phyloP scores from a whole-genome alignment of 1,139 yeast genomes.

The Candida sojae region DNA sequence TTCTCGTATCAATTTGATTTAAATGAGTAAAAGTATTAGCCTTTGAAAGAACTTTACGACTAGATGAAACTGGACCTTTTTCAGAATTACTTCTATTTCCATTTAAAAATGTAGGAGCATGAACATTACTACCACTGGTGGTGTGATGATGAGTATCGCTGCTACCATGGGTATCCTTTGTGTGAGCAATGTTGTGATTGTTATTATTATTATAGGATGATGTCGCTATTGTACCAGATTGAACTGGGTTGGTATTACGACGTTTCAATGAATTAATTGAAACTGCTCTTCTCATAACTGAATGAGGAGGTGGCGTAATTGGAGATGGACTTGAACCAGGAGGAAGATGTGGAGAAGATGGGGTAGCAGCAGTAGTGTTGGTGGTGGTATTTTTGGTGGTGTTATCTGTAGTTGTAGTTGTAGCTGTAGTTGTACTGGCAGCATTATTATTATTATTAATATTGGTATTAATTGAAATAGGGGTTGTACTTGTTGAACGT shows the following conservation, averaged over 20 bases:
- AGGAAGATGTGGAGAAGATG: slow-evolving; percentile 4
- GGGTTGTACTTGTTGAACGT: not conserved
- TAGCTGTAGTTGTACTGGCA: not conserved
- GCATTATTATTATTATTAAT: not conserved
- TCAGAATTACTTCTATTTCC: slow-evolving; percentile 5
- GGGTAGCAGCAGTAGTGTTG: not conserved
- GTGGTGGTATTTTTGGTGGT: not conserved
- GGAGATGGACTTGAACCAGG: not conserved
- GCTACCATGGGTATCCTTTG: not conserved
- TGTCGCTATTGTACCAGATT: not conserved
- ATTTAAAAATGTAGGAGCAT: not conserved
- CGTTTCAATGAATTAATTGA: slow-evolving; percentile 31
- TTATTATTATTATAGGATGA: not conserved
- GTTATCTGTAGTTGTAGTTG: not conserved
- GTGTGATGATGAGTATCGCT: not conserved
- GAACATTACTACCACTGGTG: not conserved
- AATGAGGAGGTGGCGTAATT: slow-evolving; percentile 4
- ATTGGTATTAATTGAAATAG: not conserved
- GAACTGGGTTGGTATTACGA: slow-evolving; percentile 22
- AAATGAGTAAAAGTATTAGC: slow-evolving; percentile 44
- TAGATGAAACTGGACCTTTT: not conserved
- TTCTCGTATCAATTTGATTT: slow-evolving; percentile 34
- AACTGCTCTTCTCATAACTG: slow-evolving; percentile 18
- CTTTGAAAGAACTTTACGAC: slow-evolving; percentile 18
- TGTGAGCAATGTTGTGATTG: not conserved